phyloP scores from a whole-genome alignment of 1,284 basidiomycete genomes.

The Boletus albobrunnescens region DNA sequence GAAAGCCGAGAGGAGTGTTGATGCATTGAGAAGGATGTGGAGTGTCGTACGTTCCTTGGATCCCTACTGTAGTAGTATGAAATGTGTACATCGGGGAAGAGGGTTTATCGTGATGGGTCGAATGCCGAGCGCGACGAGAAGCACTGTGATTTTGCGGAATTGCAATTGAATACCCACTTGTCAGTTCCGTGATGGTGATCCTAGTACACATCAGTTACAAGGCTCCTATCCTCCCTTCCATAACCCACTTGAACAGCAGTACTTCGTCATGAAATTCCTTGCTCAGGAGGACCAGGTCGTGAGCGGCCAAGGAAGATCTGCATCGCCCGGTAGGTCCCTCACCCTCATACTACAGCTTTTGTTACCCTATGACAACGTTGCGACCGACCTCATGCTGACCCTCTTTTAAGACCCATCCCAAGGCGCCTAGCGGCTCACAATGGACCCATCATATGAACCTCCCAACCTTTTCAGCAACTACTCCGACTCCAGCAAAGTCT shows the following conservation, averaged over 20 bases:
- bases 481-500: background rate
- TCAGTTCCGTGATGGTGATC: too few relatives aligned
- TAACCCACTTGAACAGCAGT: background rate
- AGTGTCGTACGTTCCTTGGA: too few relatives aligned
- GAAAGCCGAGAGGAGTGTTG: conserved; percentile 51
- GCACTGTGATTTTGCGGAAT: too few relatives aligned
- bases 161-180: too few relatives aligned
- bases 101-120: too few relatives aligned
- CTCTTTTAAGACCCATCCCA: conserved; percentile 1
- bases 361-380: background rate
- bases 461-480: conserved; percentile 16
- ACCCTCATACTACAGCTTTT: background rate
- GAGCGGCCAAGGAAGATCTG: background rate
- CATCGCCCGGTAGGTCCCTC: conserved; percentile 3
- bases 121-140: too few relatives aligned
- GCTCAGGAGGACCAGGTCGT: background rate
- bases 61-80: too few relatives aligned
- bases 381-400: background rate
- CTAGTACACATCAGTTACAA: too few relatives aligned
- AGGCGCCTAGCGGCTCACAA: background rate
- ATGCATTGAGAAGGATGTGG: conserved; percentile 28
- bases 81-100: too few relatives aligned
- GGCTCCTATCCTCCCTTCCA: background rate
- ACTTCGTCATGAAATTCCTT: background rate
- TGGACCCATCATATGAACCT: conserved; percentile 5